A percentile compares a stretch with the other conserved stretches of the same genome.
Evolutionary conservation across 306 rosid genomes (phyloP).

Genomic region (Dicorynia guianensis): DNA sequence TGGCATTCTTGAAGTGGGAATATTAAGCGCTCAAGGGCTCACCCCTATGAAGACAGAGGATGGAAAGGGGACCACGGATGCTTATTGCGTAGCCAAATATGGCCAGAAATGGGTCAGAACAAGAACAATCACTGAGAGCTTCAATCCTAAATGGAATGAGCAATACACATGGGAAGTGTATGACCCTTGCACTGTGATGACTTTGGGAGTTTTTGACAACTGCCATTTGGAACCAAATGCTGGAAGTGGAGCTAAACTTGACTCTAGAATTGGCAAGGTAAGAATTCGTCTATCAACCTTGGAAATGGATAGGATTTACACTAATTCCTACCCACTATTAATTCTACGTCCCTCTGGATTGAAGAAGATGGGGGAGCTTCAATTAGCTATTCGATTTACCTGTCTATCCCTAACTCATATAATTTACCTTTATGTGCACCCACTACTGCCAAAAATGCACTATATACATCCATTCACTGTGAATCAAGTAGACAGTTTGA

Average conservation of each 20-base stretch:
- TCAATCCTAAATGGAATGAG: slow-evolving; percentile 67
- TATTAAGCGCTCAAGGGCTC: slow-evolving; percentile 84
- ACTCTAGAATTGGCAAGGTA: slow-evolving; percentile 76
- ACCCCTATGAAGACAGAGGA: slow-evolving; percentile 70
- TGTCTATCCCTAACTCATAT: slow-evolving; percentile 74
- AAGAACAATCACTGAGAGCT: slow-evolving; percentile 68
- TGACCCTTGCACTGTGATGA: slow-evolving; percentile 70
- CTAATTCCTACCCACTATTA: slow-evolving; percentile 72
- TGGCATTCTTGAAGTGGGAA: slow-evolving; percentile 89
- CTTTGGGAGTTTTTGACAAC: slow-evolving; percentile 83
- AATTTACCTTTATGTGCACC: slow-evolving; percentile 76
- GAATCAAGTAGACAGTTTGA: slow-evolving; percentile 73
- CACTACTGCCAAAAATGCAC: slow-evolving; percentile 79
- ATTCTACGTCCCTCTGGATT: slow-evolving; percentile 66
- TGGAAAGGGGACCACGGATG: slow-evolving; percentile 65
- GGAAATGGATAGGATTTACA: slow-evolving; percentile 85
- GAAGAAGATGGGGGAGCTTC: slow-evolving; percentile 86
- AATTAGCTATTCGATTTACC: slow-evolving; percentile 74
- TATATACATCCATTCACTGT: slow-evolving; percentile 88
- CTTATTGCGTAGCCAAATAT: slow-evolving; percentile 82
- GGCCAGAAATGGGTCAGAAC: slow-evolving; percentile 92
- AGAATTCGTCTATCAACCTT: slow-evolving; percentile 82
- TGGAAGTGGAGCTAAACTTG: slow-evolving; percentile 51
- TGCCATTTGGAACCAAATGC: slow-evolving; percentile 62
- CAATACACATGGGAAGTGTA: slow-evolving; percentile 73